These are phyloP conservation scores for Lasiosphaeria miniovina DNA, from an alignment of 495 filamentous ascomycete species.

Conservation along the genomic window DNA sequence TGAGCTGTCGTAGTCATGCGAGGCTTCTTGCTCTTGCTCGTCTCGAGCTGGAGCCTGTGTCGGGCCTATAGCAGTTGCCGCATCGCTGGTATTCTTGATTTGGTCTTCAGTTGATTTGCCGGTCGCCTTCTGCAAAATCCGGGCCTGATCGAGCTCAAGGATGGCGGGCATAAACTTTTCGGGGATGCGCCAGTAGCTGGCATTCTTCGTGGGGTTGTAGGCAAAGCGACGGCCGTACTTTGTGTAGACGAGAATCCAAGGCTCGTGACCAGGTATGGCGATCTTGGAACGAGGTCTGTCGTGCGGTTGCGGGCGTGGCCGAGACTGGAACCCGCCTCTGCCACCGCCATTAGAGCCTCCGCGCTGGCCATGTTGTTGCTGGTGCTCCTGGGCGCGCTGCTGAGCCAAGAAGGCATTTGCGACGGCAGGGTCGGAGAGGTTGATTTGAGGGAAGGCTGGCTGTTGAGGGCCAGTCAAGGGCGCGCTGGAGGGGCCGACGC, in stretches of 20 bases:
- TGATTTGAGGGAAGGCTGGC: conserved; percentile 40
- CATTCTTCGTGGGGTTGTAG: conserved; percentile 75
- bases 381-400: conserved; percentile 30
- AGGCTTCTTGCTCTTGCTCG: not conserved
- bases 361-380: conserved; percentile 19
- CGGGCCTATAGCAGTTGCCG: conserved; percentile 1
- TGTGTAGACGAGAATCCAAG: conserved; percentile 93
- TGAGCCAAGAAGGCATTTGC: conserved; percentile 49
- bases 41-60: not conserved
- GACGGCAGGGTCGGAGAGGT: conserved; percentile 43
- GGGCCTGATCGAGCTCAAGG: conserved; percentile 61
- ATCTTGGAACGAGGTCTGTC: conserved; percentile 83
- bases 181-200: conserved; percentile 92
- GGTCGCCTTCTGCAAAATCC: conserved; percentile 48
- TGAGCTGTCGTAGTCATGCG: conserved; percentile 41
- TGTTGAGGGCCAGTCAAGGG: conserved; percentile 41
- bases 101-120: not conserved
- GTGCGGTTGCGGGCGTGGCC: conserved; percentile 59
- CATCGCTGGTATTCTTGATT: conserved; percentile 2
- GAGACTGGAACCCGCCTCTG: conserved; percentile 47
- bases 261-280: conserved; percentile 71
- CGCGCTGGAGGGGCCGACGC: conserved; percentile 32
- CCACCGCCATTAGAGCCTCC: conserved; percentile 38
- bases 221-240: conserved; percentile 85
- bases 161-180: conserved; percentile 78